Evolutionary conservation across 192 early-diverging fungal species (phyloP).

Genomic region (Backusella macrospora): DNA sequence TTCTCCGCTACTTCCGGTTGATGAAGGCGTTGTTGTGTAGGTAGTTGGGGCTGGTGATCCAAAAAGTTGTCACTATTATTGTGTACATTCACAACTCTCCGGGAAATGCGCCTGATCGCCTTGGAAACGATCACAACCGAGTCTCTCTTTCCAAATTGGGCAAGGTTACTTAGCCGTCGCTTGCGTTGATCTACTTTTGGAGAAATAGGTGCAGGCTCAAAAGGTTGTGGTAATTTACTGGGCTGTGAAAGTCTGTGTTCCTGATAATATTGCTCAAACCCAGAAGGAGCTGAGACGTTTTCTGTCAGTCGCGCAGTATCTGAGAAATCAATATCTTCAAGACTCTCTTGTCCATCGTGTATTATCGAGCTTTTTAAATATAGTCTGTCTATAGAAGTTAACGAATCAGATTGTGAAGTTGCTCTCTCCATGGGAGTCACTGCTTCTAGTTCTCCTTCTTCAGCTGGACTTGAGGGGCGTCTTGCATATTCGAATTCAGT

Average conservation of each 20-base stretch:
- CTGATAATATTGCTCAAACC: constrained; percentile 10
- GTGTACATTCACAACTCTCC: constrained; percentile 19
- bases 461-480: not conserved
- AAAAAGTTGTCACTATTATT: not conserved
- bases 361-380: not conserved
- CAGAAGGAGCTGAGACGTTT: constrained; percentile 16
- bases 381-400: not conserved
- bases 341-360: not conserved
- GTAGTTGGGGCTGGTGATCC: not conserved
- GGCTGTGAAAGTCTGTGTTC: constrained; percentile 15
- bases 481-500: constrained; percentile 15
- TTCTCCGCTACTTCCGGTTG: not conserved
- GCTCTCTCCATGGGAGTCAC: not conserved
- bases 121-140: not conserved
- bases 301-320: constrained; percentile 33
- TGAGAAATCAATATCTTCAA: constrained; percentile 29
- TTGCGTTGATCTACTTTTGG: constrained; percentile 7
- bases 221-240: not conserved
- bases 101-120: constrained; percentile 15
- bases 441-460: not conserved
- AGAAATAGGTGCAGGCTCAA: constrained; percentile 10
- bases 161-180: not conserved
- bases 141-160: not conserved
- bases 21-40: not conserved
- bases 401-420: not conserved